These are phyloP conservation scores for Boletus vinaceobasis DNA, from an alignment of 768 basidiomycete genomes.

Conservation along the genomic window DNA sequence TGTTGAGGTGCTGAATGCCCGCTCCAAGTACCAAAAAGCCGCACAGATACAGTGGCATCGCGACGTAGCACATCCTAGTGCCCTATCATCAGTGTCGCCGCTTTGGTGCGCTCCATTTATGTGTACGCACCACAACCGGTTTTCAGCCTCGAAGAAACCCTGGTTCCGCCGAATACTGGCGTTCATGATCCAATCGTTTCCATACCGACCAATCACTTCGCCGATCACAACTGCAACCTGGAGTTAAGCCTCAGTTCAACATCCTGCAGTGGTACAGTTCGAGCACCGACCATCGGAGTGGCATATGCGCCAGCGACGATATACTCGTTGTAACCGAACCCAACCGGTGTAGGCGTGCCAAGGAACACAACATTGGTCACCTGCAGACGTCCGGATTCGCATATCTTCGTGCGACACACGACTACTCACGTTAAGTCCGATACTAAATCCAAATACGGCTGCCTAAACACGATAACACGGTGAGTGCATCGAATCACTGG, in stretches of 20 bases:
- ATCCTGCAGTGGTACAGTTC: not conserved
- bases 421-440: constrained; percentile 41
- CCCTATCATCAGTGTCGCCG: not conserved
- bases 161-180: constrained; percentile 40
- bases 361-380: constrained; percentile 57
- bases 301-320: constrained; percentile 42
- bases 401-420: not conserved
- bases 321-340: constrained; percentile 44
- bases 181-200: constrained; percentile 50
- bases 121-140: constrained; percentile 36
- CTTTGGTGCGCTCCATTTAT: no score
- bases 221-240: constrained; percentile 50
- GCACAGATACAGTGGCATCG: constrained; percentile 38
- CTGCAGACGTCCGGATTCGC: constrained; percentile 21
- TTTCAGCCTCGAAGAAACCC: constrained; percentile 55
- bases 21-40: constrained; percentile 44
- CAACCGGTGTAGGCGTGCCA: constrained; percentile 42
- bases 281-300: constrained; percentile 40
- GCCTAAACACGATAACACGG: constrained; percentile 23
- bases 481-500: not conserved
- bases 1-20: constrained; percentile 32
- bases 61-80: constrained; percentile 36
- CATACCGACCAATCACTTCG: constrained; percentile 47
- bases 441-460: constrained; percentile 46
- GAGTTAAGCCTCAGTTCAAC: not conserved